Conservation (phyloP, 2,329 filamentous ascomycete genomes). For the Colletotrichum magnum region DNA sequence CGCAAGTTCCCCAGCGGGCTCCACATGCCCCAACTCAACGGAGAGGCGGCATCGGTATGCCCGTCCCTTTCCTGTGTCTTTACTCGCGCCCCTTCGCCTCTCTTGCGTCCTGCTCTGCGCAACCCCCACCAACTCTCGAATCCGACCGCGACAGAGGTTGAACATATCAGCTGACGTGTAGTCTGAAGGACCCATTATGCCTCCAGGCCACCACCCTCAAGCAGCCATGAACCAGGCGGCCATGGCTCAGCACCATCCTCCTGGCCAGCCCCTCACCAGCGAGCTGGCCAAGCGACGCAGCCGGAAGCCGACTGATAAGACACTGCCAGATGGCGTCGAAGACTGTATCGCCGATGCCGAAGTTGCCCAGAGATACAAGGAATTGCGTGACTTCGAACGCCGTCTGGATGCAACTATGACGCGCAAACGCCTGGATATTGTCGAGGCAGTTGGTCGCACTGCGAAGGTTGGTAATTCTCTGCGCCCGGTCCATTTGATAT, state of each 20-base stretch:
- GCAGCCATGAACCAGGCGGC: slow-evolving; percentile 69
- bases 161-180: slow-evolving; percentile 21
- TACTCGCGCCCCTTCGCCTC: slow-evolving; percentile 11
- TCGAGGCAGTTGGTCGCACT: slow-evolving; percentile 83
- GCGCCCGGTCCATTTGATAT: no score
- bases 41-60: slow-evolving; percentile 68
- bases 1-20: slow-evolving; percentile 63
- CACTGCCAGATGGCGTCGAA: slow-evolving; percentile 91
- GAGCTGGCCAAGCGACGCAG: slow-evolving; percentile 79
- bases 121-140: not conserved
- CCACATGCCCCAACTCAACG: slow-evolving; percentile 64
- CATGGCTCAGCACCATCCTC: slow-evolving; percentile 63
- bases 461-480: slow-evolving; percentile 69
- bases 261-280: slow-evolving; percentile 58
- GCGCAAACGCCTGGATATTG: slow-evolving; percentile 91
- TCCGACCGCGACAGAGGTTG: not conserved
- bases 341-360: slow-evolving; percentile 83
- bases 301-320: slow-evolving; percentile 94
- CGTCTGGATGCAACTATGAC: slow-evolving; percentile 93
- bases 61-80: slow-evolving; percentile 28
- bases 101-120: not conserved
- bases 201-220: slow-evolving; percentile 64
- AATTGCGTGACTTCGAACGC: slow-evolving; percentile 88
- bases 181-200: slow-evolving; percentile 68
- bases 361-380: slow-evolving; percentile 82